These are phyloP conservation scores for Camelina hispida DNA, from an alignment of 345 rosid genomes.

Conservation along the genomic window DNA sequence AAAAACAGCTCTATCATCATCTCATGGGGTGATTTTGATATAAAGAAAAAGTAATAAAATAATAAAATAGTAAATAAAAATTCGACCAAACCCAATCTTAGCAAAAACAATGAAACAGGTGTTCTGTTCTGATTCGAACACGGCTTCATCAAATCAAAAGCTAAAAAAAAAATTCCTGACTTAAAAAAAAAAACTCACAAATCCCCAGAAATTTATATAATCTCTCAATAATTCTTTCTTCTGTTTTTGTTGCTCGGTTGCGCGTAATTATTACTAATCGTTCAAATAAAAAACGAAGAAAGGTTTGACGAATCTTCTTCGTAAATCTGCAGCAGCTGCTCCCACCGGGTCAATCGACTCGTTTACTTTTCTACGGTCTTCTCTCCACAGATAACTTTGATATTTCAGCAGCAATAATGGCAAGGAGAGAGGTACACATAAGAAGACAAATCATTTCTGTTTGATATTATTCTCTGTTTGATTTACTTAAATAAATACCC, in stretches of 20 bases:
- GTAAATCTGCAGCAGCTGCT: neutral
- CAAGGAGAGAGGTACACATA: neutral
- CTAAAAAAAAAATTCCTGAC: neutral
- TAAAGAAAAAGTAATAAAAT: neutral
- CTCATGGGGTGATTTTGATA: constrained; percentile 5
- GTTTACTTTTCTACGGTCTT: constrained; percentile 45
- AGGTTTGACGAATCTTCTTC: constrained; percentile 39
- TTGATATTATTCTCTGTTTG: constrained; percentile 8
- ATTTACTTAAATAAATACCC: constrained; percentile 23
- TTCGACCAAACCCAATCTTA: constrained; percentile 40
- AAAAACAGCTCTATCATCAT: constrained; percentile 27
- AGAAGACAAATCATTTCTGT: constrained; percentile 8
- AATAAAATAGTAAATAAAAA: neutral
- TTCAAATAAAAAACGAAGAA: neutral
- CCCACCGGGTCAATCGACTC: constrained; percentile 43
- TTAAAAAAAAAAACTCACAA: neutral
- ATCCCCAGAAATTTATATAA: neutral
- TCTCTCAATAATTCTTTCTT: neutral
- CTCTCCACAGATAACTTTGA: constrained; percentile 24
- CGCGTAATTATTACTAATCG: constrained; percentile 7
- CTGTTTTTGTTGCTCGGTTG: neutral
- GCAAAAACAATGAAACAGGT: neutral
- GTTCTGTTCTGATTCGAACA: constrained; percentile 29
- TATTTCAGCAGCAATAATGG: constrained; percentile 20
- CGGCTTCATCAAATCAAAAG: constrained; percentile 11